Evolutionary conservation across 805 yeast genomes (phyloP).

Genomic region (Ogataea haglerorum): DNA sequence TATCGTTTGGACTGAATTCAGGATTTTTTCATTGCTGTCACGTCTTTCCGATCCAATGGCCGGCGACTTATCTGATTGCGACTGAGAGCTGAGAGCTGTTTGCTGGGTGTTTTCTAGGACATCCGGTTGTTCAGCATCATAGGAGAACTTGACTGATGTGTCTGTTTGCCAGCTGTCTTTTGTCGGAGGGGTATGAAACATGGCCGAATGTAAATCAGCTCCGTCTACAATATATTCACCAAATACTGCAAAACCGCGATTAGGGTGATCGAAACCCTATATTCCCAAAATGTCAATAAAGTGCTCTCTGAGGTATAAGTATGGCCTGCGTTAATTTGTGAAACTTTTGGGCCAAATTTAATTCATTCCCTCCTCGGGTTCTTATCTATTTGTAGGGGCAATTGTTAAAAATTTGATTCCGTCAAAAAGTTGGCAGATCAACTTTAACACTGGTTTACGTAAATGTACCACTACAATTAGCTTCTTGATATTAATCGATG

Average conservation of each 20-base stretch:
- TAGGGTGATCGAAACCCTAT: too few species aligned
- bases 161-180: slow-evolving; percentile 29
- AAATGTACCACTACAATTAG: background rate
- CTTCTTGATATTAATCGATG: too few species aligned
- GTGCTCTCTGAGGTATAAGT: background rate
- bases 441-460: background rate
- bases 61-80: slow-evolving; percentile 3
- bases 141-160: slow-evolving; percentile 25
- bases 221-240: background rate
- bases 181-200: slow-evolving; percentile 36
- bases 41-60: slow-evolving; percentile 8
- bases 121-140: slow-evolving; percentile 10
- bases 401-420: slow-evolving; percentile 1
- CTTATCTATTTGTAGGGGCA: slow-evolving; percentile 2
- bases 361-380: background rate
- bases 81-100: background rate
- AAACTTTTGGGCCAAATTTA: background rate
- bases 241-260: background rate
- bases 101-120: background rate
- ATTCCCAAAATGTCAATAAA: too few species aligned
- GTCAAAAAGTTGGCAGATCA: slow-evolving; percentile 8
- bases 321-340: too few species aligned
- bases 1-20: slow-evolving; percentile 17
- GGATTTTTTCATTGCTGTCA: slow-evolving; percentile 5
- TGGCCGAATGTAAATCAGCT: slow-evolving; percentile 1